These are phyloP conservation scores for Talaromyces sp. DNA, from an alignment of 2,329 filamentous ascomycete genomes.

Conservation along the genomic window DNA sequence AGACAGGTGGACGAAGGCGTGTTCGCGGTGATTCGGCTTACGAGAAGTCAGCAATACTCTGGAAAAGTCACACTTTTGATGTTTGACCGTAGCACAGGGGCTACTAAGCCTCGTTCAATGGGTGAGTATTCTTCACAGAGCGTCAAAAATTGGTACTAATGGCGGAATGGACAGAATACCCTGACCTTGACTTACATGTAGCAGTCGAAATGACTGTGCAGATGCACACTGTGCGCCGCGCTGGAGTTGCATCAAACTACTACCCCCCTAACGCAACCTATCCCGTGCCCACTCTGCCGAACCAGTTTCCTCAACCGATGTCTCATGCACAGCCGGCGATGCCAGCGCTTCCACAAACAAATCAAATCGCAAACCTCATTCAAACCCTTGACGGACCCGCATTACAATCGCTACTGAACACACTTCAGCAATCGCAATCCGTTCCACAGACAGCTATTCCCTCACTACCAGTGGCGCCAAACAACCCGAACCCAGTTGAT, in stretches of 20 bases:
- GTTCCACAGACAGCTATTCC: constrained; percentile 37
- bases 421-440: constrained; percentile 52
- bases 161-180: constrained; percentile 61
- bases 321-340: constrained; percentile 34
- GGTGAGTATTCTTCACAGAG: too few relatives aligned
- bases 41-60: constrained; percentile 64
- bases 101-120: constrained; percentile 75
- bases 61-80: constrained; percentile 79
- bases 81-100: constrained; percentile 76
- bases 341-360: constrained; percentile 37
- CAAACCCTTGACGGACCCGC: constrained; percentile 66
- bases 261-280: constrained; percentile 39
- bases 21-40: constrained; percentile 76
- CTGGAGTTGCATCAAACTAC: constrained; percentile 34
- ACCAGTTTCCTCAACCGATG: constrained; percentile 31
- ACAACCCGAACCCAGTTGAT: constrained; percentile 38
- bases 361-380: constrained; percentile 64
- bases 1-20: constrained; percentile 87
- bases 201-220: constrained; percentile 78
- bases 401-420: constrained; percentile 68
- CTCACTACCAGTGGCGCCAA: constrained; percentile 32
- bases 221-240: constrained; percentile 42
- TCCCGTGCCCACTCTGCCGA: constrained; percentile 27
- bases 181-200: constrained; percentile 72
- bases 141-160: too few relatives aligned